A percentile compares a stretch with the other conserved stretches of the same genome.
Evolutionary conservation across 352 stramenopile species (phyloP).

Genomic region (Phytophthora idaei): DNA sequence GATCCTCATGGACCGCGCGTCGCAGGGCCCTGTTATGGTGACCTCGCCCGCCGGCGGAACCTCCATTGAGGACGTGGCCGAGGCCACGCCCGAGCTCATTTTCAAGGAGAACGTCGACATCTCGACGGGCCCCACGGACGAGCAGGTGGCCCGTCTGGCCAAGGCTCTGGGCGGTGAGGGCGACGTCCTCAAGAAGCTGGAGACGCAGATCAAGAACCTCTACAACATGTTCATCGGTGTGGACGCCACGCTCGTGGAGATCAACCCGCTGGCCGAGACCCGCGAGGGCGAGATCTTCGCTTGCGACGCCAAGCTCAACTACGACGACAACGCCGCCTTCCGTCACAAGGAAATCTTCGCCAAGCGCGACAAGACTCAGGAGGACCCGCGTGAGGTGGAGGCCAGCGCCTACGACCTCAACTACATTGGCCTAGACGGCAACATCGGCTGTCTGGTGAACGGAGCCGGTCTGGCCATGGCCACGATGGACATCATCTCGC

Average conservation of each 20-base stretch:
- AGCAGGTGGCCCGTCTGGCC: conserved; percentile 77
- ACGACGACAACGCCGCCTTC: conserved; percentile 98
- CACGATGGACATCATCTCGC: conserved; percentile 99
- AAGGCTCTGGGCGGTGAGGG: conserved; percentile 73
- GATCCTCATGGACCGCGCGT: conserved; percentile 98
- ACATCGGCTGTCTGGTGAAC: conserved; percentile 99
- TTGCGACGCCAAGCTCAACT: conserved; percentile 99
- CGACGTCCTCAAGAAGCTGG: conserved; percentile 58
- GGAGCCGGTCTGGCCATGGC: conserved; percentile 98
- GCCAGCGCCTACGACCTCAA: conserved; percentile 97
- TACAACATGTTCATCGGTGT: conserved; percentile 97
- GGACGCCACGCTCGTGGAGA: conserved; percentile 98
- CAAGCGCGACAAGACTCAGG: conserved; percentile 90
- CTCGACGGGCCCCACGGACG: conserved; percentile 88
- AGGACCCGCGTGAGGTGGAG: conserved; percentile 96
- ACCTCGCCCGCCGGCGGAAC: conserved; percentile 94
- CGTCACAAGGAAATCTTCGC: conserved; percentile 95
- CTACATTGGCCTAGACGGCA: conserved; percentile 99
- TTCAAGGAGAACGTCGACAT: conserved; percentile 96
- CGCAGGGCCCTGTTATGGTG: conserved; percentile 95
- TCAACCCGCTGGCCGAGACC: conserved; percentile 99
- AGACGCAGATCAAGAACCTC: conserved; percentile 85
- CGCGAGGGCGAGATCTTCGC: conserved; percentile 94
- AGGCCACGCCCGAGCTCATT: conserved; percentile 92
- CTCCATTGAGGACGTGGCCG: conserved; percentile 97